Evolutionary conservation across 768 basidiomycete genomes (phyloP).

Genomic region (Suillus discolor): DNA sequence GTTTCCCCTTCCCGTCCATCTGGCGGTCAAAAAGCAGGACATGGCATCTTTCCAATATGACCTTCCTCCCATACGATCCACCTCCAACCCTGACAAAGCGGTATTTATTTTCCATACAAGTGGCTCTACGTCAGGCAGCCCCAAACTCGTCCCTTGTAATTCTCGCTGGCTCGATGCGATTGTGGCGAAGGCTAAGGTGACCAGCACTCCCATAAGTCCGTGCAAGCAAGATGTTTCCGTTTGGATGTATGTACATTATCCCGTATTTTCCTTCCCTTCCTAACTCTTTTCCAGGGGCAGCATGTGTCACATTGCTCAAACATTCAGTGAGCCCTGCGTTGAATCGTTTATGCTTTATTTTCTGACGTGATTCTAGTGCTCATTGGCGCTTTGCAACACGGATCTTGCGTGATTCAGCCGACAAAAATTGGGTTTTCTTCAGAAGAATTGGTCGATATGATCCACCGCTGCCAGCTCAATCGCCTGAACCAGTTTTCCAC

Average conservation of each 20-base stretch:
- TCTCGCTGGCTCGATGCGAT: slow-evolving; percentile 67
- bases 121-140: slow-evolving; percentile 83
- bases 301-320: slow-evolving; percentile 83
- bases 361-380: slow-evolving; percentile 51
- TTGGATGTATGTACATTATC: slow-evolving; percentile 61
- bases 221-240: slow-evolving; percentile 67
- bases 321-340: slow-evolving; percentile 57
- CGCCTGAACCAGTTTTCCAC: slow-evolving; percentile 76
- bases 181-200: slow-evolving; percentile 58
- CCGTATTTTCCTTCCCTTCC: slow-evolving; percentile 30
- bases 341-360: slow-evolving; percentile 24
- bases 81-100: slow-evolving; percentile 40
- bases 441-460: slow-evolving; percentile 73
- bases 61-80: slow-evolving; percentile 45
- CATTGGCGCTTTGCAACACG: slow-evolving; percentile 70
- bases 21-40: slow-evolving; percentile 42
- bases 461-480: slow-evolving; percentile 65
- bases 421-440: slow-evolving; percentile 65
- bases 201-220: slow-evolving; percentile 49
- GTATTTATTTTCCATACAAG: slow-evolving; percentile 80
- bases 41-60: slow-evolving; percentile 39
- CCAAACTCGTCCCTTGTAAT: slow-evolving; percentile 75
- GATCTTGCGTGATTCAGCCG: slow-evolving; percentile 72
- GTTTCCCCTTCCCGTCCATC: slow-evolving; percentile 53
- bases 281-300: slow-evolving; percentile 60